Conservation (phyloP, 768 basidiomycete species). For the Rubroboletus pulcherrimus region DNA sequence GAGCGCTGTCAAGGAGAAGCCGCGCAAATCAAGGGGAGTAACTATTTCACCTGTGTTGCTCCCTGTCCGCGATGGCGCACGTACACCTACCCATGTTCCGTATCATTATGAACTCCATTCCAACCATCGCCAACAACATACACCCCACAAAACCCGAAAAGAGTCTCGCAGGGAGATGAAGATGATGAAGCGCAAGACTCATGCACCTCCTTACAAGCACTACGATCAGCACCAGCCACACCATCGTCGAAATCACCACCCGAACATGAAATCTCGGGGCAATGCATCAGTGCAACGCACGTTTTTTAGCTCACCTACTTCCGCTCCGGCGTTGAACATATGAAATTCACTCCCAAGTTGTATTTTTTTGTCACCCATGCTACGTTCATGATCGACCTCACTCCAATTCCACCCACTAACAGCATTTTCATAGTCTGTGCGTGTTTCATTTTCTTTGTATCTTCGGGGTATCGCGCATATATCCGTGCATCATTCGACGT, state of each 20-base stretch:
- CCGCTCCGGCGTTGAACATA: slow-evolving; percentile 27
- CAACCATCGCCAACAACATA: slow-evolving; percentile 34
- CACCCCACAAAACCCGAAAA: slow-evolving; percentile 53
- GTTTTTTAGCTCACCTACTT: slow-evolving; percentile 35
- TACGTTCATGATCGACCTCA: slow-evolving; percentile 1
- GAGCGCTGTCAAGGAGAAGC: slow-evolving; percentile 15
- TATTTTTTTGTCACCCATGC: slow-evolving; percentile 20
- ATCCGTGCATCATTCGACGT: slow-evolving; percentile 18
- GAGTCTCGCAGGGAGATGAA: slow-evolving; percentile 68
- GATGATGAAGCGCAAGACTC: slow-evolving; percentile 57
- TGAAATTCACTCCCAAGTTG: slow-evolving; percentile 18
- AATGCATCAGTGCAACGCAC: slow-evolving; percentile 52
- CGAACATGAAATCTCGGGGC: slow-evolving; percentile 60
- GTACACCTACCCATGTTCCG: slow-evolving; percentile 45
- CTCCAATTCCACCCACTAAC: slow-evolving; percentile 8
- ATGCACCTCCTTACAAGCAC: slow-evolving; percentile 35
- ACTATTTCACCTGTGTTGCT: slow-evolving; percentile 50
- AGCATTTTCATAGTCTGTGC: slow-evolving; percentile 9
- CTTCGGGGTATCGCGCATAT: slow-evolving; percentile 22
- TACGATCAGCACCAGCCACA: slow-evolving; percentile 47
- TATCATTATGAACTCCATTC: slow-evolving; percentile 33
- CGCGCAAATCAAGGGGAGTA: slow-evolving; percentile 32
- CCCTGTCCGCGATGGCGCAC: slow-evolving; percentile 52
- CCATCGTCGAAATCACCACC: slow-evolving; percentile 55
- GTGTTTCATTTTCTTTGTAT: slow-evolving; percentile 12